Evolutionary conservation across 1,139 yeast species (phyloP), one percentile per base, ranked within the genome.

Genomic region (Meyerozyma guilliermondii): DNA sequence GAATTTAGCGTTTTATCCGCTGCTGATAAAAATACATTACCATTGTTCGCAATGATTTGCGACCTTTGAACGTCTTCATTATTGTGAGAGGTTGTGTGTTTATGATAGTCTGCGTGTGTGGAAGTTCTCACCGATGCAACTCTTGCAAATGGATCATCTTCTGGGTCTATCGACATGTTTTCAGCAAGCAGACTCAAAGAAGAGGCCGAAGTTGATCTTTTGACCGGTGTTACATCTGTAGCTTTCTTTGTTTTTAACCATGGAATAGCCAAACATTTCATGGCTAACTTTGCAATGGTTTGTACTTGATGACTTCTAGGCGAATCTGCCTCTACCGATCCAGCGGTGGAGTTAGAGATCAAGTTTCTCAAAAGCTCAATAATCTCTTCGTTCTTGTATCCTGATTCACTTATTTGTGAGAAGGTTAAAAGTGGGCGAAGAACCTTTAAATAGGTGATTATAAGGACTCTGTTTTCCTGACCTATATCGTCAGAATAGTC

Each of bases 371-470:
- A 62, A 11, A 83, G 62, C 6, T 73, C 71, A 9, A 65, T 52
- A 8, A 89, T 59, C 42, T 81, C 85, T 1, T 67, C 69, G 24
- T 65, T 70, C 53, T 87, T 84, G 60, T 88, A 87, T 10, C 60
- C 59, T n/a, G 65, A 59, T 30, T 71, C 74, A 37, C 52, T 54
- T 41, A 88, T 64, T 53, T 84, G 87, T 0, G 95, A 78, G 51
- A 81, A 81, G 47, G 74, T 68, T 36, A 91, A 62, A 52, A 91
- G 62, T 1, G 95, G 95, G 50, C 80, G 74, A 36, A 91, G 56
- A 1, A 89, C 92, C 46, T 95, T 74, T 38, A 91, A 63, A 53
- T 85, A 88, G 0, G 95, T 86, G 50, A 86, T 78, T 35, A 88
- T 74, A 41, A 89, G 66, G 16, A 66, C 54, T 38, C 63, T 48